Base-by-base conservation (phyloP, 331 rosid species). In the Erythrophleum ivorense region DNA sequence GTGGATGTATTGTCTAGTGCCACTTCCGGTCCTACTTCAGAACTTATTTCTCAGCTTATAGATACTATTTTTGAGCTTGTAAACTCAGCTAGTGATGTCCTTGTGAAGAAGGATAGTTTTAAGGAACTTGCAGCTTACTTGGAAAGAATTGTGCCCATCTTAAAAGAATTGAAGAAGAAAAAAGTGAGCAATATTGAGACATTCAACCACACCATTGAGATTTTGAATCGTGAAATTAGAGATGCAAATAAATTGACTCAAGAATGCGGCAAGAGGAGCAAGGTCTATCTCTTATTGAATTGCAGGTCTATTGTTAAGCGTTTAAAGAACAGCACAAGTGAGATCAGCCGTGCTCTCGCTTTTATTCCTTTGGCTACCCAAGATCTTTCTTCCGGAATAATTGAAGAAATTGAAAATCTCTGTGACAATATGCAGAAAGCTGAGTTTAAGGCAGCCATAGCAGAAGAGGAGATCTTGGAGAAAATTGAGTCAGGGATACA, bases 401-500 rank as follows among this genome's bases (percentile, higher is more conserved):
- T 79, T 80, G 91, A 89, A 77, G 93, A 91, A 6, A 86, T 92
- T 76, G 71, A 75, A 36, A 86, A 77, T 73, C 86, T 92, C 12
- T 60, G 93, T 86, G 93, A 88, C 40, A 86, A 81, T 66, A 91
- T 94, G 97, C 84, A 82, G 73, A 78, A 69, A 79, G 87, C 88
- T 59, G 93, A 88, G 83, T 94, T 91, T 86, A 89, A 85, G 81
- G 93, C 90, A 64, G 94, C 97, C n/a, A 73, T 87, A 73, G 78
- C 87, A 31, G 97, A 92, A 73, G 98, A 94, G 79, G 92, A 88
- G 84, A 91, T 94, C 80, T 85, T 94, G 86, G 90, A 92, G 83
- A 92, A 92, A 85, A 92, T 94, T 7, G 92, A 91, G 73, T 83
- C 90, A 13, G 98, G 97, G 54, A 88, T 94, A 75, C 91, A 88